Conservation (phyloP, 75 land plant genomes). For the Picea glauca region DNA sequence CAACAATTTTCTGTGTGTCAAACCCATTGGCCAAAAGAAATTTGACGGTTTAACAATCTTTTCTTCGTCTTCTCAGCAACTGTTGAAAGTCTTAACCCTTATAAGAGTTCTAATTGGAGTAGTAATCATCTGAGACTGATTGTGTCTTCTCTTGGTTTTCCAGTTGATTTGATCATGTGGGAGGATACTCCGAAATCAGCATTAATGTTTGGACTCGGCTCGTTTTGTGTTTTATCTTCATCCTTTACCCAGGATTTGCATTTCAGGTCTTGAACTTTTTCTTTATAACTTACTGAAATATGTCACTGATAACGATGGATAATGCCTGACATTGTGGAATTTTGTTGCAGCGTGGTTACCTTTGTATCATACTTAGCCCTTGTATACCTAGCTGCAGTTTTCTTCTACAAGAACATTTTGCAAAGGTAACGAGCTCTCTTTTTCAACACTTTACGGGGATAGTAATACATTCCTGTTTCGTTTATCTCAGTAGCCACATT, state of each 20-base stretch:
- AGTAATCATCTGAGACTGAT: background rate
- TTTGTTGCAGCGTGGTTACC: conserved; percentile 58
- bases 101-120: background rate
- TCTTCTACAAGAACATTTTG: conserved; percentile 56
- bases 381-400: conserved; percentile 64
- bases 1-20: background rate
- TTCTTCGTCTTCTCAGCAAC: background rate
- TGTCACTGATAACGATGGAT: background rate
- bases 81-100: background rate
- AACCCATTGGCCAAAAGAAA: background rate
- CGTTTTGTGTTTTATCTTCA: conserved; percentile 68
- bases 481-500: background rate
- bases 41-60: background rate
- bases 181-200: conserved; percentile 74
- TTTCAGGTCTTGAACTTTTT: conserved; percentile 43
- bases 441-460: conserved; percentile 12
- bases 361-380: conserved; percentile 74
- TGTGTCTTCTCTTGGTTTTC: background rate
- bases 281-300: background rate
- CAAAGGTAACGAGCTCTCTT: conserved; percentile 39
- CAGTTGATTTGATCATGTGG: conserved; percentile 96
- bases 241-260: conserved; percentile 71
- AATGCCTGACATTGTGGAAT: conserved; percentile 3
- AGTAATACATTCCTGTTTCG: background rate
- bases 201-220: conserved; percentile 71